These are phyloP conservation scores for Solanum clarkiae DNA, from an alignment of 257 asterid genomes.

Conservation along the genomic window DNA sequence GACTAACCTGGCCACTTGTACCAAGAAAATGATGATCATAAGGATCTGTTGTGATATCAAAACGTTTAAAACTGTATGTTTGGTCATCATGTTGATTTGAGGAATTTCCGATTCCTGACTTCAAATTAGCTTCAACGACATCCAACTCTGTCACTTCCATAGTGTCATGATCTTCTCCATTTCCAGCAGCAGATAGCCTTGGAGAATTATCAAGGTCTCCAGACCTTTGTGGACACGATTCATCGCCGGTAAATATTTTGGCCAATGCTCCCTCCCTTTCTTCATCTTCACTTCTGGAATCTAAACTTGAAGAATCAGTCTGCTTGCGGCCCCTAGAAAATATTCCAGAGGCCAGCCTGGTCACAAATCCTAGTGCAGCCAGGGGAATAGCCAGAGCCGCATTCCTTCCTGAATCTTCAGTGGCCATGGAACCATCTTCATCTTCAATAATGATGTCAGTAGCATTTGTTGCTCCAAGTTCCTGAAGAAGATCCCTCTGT, in stretches of 20 bases:
- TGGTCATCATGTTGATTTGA: slow-evolving; percentile 13
- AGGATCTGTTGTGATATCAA: slow-evolving; percentile 78
- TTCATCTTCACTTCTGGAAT: slow-evolving; percentile 49
- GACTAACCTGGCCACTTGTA: slow-evolving; percentile 61
- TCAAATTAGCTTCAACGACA: slow-evolving; percentile 35
- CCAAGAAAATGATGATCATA: slow-evolving; percentile 65
- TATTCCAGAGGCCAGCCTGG: slow-evolving; percentile 86
- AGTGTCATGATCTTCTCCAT: slow-evolving; percentile 28
- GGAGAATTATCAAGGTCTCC: slow-evolving; percentile 24
- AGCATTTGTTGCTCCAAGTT: slow-evolving; percentile 25
- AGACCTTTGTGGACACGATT: slow-evolving; percentile 38
- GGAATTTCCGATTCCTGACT: slow-evolving; percentile 23
- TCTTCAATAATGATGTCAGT: slow-evolving; percentile 32
- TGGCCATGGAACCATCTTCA: slow-evolving; percentile 31
- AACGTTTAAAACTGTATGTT: slow-evolving; percentile 53
- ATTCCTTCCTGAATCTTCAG: slow-evolving; percentile 53
- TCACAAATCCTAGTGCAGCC: slow-evolving; percentile 87
- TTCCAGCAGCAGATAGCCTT: slow-evolving; percentile 17
- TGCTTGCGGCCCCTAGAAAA: slow-evolving; percentile 64
- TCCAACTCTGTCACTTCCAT: slow-evolving; percentile 31
- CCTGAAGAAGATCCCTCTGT: slow-evolving; percentile 28
- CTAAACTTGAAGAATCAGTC: slow-evolving; percentile 26
- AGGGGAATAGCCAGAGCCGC: slow-evolving; percentile 79
- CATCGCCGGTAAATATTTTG: slow-evolving; percentile 23
- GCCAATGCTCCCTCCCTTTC: slow-evolving; percentile 11